Conservation (phyloP, 345 rosid species). For the Sonneratia alba region DNA sequence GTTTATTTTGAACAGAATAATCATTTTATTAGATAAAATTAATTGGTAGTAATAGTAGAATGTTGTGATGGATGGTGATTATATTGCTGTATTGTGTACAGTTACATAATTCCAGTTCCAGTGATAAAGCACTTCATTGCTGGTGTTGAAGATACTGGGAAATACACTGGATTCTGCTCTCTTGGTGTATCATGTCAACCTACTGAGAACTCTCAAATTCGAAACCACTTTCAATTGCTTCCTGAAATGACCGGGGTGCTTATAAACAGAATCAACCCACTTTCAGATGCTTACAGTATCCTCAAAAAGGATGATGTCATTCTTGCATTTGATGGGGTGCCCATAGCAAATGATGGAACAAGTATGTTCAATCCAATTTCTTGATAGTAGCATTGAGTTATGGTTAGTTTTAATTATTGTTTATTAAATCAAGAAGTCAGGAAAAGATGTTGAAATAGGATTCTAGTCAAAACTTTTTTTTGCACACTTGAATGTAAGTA, state of each 20-base stretch:
- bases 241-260: conserved; percentile 76
- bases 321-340: conserved; percentile 67
- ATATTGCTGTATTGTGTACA: conserved; percentile 22
- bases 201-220: conserved; percentile 71
- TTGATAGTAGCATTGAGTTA: background rate
- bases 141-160: conserved; percentile 64
- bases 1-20: background rate
- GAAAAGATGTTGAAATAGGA: background rate
- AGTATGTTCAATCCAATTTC: conserved; percentile 21
- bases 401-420: background rate
- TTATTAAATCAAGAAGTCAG: background rate
- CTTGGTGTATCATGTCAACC: conserved; percentile 80
- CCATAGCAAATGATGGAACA: conserved; percentile 84
- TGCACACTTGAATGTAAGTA: background rate
- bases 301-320: conserved; percentile 72
- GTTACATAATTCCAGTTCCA: conserved; percentile 84
- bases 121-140: conserved; percentile 68
- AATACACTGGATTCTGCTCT: conserved; percentile 70
- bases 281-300: conserved; percentile 46
- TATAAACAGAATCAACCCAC: conserved; percentile 71
- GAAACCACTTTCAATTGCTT: conserved; percentile 47
- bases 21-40: background rate
- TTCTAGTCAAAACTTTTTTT: background rate
- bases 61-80: background rate
- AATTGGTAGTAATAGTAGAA: background rate